Conservation (phyloP, 1,284 basidiomycete species). For the Ceratobasidium sp. region DNA sequence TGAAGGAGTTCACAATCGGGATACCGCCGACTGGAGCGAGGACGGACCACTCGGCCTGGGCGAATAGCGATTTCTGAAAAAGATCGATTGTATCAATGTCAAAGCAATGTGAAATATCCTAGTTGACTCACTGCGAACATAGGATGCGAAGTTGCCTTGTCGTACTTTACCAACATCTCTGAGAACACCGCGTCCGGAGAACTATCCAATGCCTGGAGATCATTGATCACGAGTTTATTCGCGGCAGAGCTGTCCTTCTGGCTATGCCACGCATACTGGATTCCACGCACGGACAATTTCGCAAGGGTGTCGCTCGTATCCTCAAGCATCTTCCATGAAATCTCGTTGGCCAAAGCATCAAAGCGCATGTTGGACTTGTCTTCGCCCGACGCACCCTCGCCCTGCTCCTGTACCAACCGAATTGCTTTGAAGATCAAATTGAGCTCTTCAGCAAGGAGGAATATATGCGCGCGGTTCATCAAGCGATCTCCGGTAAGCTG, state of each 20-base stretch:
- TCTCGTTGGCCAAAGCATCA: conserved; percentile 84
- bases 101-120: conserved; percentile 44
- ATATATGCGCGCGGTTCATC: conserved; percentile 79
- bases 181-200: conserved; percentile 86
- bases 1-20: conserved; percentile 86
- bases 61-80: conserved; percentile 68
- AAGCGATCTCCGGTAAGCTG: conserved; percentile 64
- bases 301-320: conserved; percentile 78
- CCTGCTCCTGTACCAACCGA: conserved; percentile 78
- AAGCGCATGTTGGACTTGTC: conserved; percentile 83
- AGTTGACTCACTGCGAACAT: conserved; percentile 67
- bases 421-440: conserved; percentile 91
- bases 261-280: conserved; percentile 86
- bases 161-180: conserved; percentile 83
- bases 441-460: conserved; percentile 82
- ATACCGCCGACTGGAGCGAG: conserved; percentile 95
- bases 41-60: conserved; percentile 80
- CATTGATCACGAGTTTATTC: conserved; percentile 79
- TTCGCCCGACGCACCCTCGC: conserved; percentile 68
- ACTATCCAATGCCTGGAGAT: conserved; percentile 87
- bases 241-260: conserved; percentile 90
- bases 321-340: conserved; percentile 95
- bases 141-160: conserved; percentile 69
- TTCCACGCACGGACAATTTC: conserved; percentile 84
- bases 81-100: background rate